phyloP scores from a whole-genome alignment of 306 rosid species.

The Quercus engelmannii region DNA sequence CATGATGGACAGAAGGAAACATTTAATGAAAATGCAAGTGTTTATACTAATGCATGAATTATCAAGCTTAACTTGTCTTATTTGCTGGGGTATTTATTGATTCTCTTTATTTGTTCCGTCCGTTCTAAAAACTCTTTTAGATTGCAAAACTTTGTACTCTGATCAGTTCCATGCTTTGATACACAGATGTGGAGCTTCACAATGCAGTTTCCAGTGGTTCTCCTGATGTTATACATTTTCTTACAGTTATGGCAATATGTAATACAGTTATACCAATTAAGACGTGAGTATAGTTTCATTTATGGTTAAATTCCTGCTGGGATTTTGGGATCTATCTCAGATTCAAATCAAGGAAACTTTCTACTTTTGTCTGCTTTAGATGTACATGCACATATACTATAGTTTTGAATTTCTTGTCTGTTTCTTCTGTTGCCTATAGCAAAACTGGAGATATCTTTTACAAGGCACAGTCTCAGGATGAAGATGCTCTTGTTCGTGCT shows the following conservation, averaged over 20 bases:
- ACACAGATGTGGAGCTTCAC: slow-evolving; percentile 73
- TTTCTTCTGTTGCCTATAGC: slow-evolving; percentile 43
- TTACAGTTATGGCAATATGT: slow-evolving; percentile 92
- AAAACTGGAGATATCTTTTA: slow-evolving; percentile 79
- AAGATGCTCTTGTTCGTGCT: slow-evolving; percentile 96
- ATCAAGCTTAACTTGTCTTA: neutral
- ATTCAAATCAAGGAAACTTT: neutral
- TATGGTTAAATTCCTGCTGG: slow-evolving; percentile 6
- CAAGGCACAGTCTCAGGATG: slow-evolving; percentile 99
- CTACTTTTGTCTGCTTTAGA: neutral
- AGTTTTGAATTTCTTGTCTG: slow-evolving; percentile 20
- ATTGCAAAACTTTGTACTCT: slow-evolving; percentile 22
- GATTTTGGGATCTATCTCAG: slow-evolving; percentile 5
- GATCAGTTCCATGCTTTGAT: slow-evolving; percentile 32
- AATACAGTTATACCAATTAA: slow-evolving; percentile 81
- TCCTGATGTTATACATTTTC: slow-evolving; percentile 69
- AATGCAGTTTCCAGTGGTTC: slow-evolving; percentile 68
- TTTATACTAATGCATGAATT: slow-evolving; percentile 5
- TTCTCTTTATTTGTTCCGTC: slow-evolving; percentile 1
- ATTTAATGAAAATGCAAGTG: slow-evolving; percentile 3
- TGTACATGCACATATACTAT: neutral
- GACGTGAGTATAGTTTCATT: slow-evolving; percentile 53
- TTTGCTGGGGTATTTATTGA: slow-evolving; percentile 9
- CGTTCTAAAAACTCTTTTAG: neutral
- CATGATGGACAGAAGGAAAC: neutral